Base-by-base conservation (phyloP, 2,329 filamentous ascomycete genomes). In the Clarireedia paspali region DNA sequence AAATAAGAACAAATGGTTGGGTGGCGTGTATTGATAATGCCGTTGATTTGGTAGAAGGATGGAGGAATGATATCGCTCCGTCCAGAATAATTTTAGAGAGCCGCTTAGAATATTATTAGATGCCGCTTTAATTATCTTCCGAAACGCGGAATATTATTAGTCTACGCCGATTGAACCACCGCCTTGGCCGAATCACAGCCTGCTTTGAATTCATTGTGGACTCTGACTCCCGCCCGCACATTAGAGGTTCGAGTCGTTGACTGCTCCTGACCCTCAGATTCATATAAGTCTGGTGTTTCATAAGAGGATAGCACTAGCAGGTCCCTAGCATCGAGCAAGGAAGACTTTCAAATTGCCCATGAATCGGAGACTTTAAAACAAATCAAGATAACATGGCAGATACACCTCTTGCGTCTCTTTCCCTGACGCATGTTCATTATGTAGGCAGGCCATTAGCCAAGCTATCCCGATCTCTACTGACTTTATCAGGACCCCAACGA, bases 351-450 rank as follows among this genome's bases (percentile, higher is more conserved):
- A 9, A 20, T 20, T 6, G 17, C 17, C 17, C 39, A 42, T 20
- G 17, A n/a, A 23, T 4, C 4, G 20, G 20, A 46, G n/a, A 23
- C n/a, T 24, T 23, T 24, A 46, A 34, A 30, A 15, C 6, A 26
- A 17, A 40, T 26, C n/a, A 49, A 30, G 7, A 49, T 38, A 62
- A 40, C 56, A 70, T 70, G 67, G 60, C 63, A 65, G 74, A 78
- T 60, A 68, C 68, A 40, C 84, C 88, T 42, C 77, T 97, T 56
- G 90, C 91, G 51, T 97, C 92, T 24, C 81, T 99, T 59, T 96
- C 92, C 51, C 75, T 99, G 64, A 97, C 94, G 10, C 92, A 97
- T 75, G 91, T 97, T 64, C 89, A 94, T 76, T 97, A 97, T 79
- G 91, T 95, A 75, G 68, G 83, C 72, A 75, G 68, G 83, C 72